These are phyloP conservation scores for Excoecaria cochinchinensis DNA, from an alignment of 345 rosid genomes.

Conservation along the genomic window DNA sequence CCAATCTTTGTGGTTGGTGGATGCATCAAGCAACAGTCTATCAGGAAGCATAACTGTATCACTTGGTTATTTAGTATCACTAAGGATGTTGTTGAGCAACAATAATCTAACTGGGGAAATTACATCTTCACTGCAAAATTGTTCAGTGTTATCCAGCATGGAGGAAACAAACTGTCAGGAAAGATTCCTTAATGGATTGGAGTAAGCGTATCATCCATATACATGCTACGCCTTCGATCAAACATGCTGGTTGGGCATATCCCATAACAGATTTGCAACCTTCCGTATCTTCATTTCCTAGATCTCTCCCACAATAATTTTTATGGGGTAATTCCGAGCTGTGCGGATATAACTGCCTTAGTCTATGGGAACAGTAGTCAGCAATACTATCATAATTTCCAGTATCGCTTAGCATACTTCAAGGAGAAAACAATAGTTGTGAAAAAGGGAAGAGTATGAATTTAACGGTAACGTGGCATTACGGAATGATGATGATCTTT, in stretches of 20 bases:
- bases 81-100: constrained; percentile 31
- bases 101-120: constrained; percentile 45
- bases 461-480: neutral
- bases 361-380: constrained; percentile 8
- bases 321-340: constrained; percentile 16
- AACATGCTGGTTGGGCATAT: constrained; percentile 10
- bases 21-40: constrained; percentile 44
- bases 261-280: constrained; percentile 16
- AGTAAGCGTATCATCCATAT: neutral
- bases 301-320: constrained; percentile 15
- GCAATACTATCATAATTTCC: neutral
- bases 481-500: constrained; percentile 12
- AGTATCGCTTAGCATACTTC: constrained; percentile 6
- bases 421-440: constrained; percentile 5
- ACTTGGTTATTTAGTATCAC: constrained; percentile 13
- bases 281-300: constrained; percentile 10
- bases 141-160: constrained; percentile 45
- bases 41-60: constrained; percentile 46
- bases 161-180: constrained; percentile 47
- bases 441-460: constrained; percentile 12
- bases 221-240: constrained; percentile 10
- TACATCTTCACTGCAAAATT: constrained; percentile 48
- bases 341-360: constrained; percentile 10
- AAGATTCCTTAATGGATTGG: constrained; percentile 40
- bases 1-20: constrained; percentile 21